These are phyloP conservation scores for Cytospora piceae DNA, from an alignment of 2,329 filamentous ascomycete species.

Conservation along the genomic window DNA sequence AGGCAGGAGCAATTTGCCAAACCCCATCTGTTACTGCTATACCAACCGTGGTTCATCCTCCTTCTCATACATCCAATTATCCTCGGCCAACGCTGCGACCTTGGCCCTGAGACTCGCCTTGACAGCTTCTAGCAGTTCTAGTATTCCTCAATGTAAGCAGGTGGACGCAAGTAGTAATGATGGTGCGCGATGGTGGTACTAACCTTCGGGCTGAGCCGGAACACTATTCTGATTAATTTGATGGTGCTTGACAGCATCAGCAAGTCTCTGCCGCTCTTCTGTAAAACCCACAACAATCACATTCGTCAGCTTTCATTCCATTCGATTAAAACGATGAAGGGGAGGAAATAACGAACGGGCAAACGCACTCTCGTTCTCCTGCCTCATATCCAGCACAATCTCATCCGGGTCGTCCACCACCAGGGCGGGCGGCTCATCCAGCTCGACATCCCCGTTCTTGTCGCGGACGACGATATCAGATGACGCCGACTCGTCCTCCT, in stretches of 20 bases:
- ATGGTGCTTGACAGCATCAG: constrained; percentile 65
- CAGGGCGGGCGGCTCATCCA: constrained; percentile 60
- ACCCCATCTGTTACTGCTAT: constrained; percentile 10
- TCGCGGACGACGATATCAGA: constrained; percentile 67
- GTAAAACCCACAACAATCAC: constrained; percentile 6
- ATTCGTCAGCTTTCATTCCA: neutral
- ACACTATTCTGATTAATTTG: constrained; percentile 58
- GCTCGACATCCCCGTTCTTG: constrained; percentile 64
- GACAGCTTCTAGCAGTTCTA: constrained; percentile 72
- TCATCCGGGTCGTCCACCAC: constrained; percentile 59
- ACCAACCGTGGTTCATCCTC: constrained; percentile 56
- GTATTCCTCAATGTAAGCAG: constrained; percentile 20
- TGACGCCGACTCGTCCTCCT: constrained; percentile 59
- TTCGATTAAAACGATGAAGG: constrained; percentile 25
- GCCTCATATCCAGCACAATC: constrained; percentile 59
- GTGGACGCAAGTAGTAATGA: neutral
- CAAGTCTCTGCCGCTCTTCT: constrained; percentile 64
- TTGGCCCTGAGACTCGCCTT: constrained; percentile 72
- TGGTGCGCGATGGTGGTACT: constrained; percentile 32
- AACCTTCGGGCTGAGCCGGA: constrained; percentile 69
- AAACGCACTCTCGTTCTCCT: constrained; percentile 59
- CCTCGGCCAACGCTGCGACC: constrained; percentile 74
- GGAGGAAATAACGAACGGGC: neutral
- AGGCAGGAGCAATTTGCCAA: constrained; percentile 7
- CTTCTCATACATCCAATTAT: constrained; percentile 89